Evolutionary conservation across 805 yeast genomes (phyloP).

Genomic region (Sugiyamaella qingdaonensis): DNA sequence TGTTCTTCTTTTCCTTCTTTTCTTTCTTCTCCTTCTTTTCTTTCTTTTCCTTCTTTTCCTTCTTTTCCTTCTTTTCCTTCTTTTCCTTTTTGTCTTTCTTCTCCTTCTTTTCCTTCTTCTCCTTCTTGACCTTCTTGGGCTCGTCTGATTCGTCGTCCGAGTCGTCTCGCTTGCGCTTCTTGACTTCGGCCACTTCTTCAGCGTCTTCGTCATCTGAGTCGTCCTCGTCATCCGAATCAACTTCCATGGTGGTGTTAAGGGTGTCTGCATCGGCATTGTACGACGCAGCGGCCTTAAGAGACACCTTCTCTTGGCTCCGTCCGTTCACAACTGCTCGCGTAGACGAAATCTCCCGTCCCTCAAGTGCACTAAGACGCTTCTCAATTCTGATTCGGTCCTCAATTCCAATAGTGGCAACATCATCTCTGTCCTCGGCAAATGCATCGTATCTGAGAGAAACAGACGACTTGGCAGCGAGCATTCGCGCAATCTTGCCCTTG

Average conservation of each 20-base stretch:
- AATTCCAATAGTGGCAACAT: slow-evolving; percentile 88
- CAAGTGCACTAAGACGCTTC: slow-evolving; percentile 87
- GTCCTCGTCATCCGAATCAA: slow-evolving; percentile 57
- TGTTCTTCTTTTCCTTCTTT: slow-evolving; percentile 20
- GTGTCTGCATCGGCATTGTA: slow-evolving; percentile 96
- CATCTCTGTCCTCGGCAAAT: slow-evolving; percentile 86
- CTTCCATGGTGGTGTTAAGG: slow-evolving; percentile 70
- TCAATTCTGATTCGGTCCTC: slow-evolving; percentile 91
- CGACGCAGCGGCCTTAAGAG: slow-evolving; percentile 75
- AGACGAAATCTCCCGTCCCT: slow-evolving; percentile 94
- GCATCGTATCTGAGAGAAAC: slow-evolving; percentile 96
- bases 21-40: slow-evolving; percentile 48
- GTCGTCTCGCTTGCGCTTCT: slow-evolving; percentile 27
- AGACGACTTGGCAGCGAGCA: slow-evolving; percentile 97
- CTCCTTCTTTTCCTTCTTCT: slow-evolving; percentile 47
- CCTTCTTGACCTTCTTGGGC: slow-evolving; percentile 37
- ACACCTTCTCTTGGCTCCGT: slow-evolving; percentile 75
- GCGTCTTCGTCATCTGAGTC: slow-evolving; percentile 41
- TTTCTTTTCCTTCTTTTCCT: slow-evolving; percentile 46
- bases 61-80: slow-evolving; percentile 45
- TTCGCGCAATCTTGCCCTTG: slow-evolving; percentile 98
- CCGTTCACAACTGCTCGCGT: slow-evolving; percentile 70
- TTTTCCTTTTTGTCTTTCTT: slow-evolving; percentile 39
- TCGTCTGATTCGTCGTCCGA: slow-evolving; percentile 17
- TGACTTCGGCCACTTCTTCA: slow-evolving; percentile 48